Evolutionary conservation across 2,329 filamentous ascomycete genomes (phyloP), one percentile per base, ranked within the genome.

Genomic region (Penicillium vulpinum): DNA sequence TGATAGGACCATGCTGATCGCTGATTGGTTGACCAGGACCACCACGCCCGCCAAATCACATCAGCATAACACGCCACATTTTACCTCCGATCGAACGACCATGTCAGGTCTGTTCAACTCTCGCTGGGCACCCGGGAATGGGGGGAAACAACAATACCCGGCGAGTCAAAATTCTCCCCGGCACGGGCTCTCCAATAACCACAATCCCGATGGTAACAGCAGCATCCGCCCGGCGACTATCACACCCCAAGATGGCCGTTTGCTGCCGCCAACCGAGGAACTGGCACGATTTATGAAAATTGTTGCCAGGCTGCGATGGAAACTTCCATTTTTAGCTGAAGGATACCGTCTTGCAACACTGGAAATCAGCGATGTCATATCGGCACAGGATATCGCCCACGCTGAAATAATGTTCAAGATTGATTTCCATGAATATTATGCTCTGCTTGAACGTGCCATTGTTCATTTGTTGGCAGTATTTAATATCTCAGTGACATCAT

Each of bases 401-500:
- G 82, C 82, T 0, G 85, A 88, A 70, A 80, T 84, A 16, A 90
- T 90, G 80, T 91, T 91, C 77, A 90, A 91, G 70, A 80, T 91
- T 8, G 88, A 91, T 67, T 91, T 91, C 61, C 86, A 89, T 73
- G 88, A 91, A 67, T 91, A 88, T 71, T 91, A 91, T 75, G 84
- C 85, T 50, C 80, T 89, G 35, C 81, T 91, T 7, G 88, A 91
- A 73, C 84, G 88, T 29, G 87, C 87, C 0, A 78, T 91, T 8
- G 86, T 89, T 1, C 83, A 87, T 45, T 75, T 89, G 0, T 80
- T 89, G n/a, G 80, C 80, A 0, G 81, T 89, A 0, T 88, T 86
- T 57, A 85, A 83, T 8, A 78, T 89, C 5, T 68, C 70, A 0
- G 77, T 90, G 0, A 72, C 77, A 0, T 71, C 75, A 0, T 67